These are phyloP conservation scores for Diplodia scrobiculata DNA, from an alignment of 2,329 filamentous ascomycete genomes.

Conservation along the genomic window DNA sequence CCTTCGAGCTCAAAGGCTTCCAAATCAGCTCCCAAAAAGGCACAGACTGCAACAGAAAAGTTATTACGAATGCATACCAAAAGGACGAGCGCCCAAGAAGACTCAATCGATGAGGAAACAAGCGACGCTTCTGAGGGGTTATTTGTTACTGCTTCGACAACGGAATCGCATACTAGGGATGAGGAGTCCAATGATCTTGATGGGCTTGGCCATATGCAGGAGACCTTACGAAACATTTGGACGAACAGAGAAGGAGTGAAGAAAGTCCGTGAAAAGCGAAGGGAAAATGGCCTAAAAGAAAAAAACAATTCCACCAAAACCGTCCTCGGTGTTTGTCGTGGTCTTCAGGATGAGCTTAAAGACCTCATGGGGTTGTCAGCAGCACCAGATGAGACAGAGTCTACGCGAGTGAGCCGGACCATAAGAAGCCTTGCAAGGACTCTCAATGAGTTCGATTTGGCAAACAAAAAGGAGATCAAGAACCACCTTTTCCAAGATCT, in stretches of 20 bases:
- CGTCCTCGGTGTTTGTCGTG: not conserved
- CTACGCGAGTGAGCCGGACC: not conserved
- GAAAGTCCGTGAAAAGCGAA: not conserved
- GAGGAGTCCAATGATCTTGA: not conserved
- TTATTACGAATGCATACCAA: not conserved
- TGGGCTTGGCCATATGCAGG: not conserved
- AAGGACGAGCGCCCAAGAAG: not conserved
- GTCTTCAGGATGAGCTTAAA: not conserved
- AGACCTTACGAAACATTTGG: not conserved
- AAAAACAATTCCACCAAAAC: not conserved
- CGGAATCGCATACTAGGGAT: not conserved
- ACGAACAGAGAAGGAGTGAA: not conserved
- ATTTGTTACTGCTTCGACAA: too few species aligned
- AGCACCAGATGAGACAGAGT: not conserved
- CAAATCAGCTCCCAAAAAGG: not conserved
- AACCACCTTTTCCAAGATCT: conserved; percentile 33
- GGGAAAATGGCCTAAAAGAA: not conserved
- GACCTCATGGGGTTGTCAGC: not conserved
- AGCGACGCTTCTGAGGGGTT: not conserved
- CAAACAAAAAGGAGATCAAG: conserved; percentile 4
- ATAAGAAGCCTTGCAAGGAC: not conserved
- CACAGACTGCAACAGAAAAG: not conserved
- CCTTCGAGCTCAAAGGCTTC: not conserved
- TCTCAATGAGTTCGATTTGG: not conserved
- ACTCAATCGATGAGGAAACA: not conserved